Conservation (phyloP, 2,329 filamentous ascomycete species). For the Colletotrichum somersetense region DNA sequence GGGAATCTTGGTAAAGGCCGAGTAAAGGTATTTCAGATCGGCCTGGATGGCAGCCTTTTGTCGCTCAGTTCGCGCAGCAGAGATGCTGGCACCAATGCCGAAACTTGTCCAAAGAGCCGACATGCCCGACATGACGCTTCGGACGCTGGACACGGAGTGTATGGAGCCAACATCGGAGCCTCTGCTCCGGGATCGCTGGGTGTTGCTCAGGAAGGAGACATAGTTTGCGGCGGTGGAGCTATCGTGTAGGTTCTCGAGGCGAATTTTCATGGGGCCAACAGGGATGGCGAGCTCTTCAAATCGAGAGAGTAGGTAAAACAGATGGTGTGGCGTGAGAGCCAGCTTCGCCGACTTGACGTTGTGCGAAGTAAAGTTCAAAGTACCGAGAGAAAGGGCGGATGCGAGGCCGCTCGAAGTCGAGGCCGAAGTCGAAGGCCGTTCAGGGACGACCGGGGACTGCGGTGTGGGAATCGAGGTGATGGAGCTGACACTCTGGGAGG, state of each 20-base stretch:
- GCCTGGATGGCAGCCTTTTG: slow-evolving; percentile 87
- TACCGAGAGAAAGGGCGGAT: slow-evolving; percentile 86
- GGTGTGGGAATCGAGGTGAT: slow-evolving; percentile 69
- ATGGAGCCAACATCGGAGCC: slow-evolving; percentile 90
- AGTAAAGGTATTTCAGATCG: slow-evolving; percentile 96
- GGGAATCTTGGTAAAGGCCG: slow-evolving; percentile 97
- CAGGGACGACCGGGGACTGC: slow-evolving; percentile 66
- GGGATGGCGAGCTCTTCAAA: slow-evolving; percentile 93
- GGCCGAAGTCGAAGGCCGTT: slow-evolving; percentile 73
- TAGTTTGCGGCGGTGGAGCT: slow-evolving; percentile 90
- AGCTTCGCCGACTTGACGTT: slow-evolving; percentile 90
- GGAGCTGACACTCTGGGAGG: slow-evolving; percentile 74
- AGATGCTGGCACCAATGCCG: slow-evolving; percentile 83
- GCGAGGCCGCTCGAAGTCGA: slow-evolving; percentile 82
- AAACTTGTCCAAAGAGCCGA: slow-evolving; percentile 92
- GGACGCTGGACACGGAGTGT: slow-evolving; percentile 94
- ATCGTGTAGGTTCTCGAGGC: slow-evolving; percentile 93
- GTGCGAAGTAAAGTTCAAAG: slow-evolving; percentile 86
- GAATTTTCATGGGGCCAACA: slow-evolving; percentile 96
- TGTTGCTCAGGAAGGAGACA: slow-evolving; percentile 91
- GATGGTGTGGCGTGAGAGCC: slow-evolving; percentile 92
- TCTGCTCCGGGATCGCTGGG: slow-evolving; percentile 82
- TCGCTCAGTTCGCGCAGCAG: slow-evolving; percentile 86
- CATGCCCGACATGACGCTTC: slow-evolving; percentile 98
- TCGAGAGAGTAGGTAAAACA: slow-evolving; percentile 95